Conservation (phyloP, 2,329 filamentous ascomycete genomes). For the Calonectria montana region DNA sequence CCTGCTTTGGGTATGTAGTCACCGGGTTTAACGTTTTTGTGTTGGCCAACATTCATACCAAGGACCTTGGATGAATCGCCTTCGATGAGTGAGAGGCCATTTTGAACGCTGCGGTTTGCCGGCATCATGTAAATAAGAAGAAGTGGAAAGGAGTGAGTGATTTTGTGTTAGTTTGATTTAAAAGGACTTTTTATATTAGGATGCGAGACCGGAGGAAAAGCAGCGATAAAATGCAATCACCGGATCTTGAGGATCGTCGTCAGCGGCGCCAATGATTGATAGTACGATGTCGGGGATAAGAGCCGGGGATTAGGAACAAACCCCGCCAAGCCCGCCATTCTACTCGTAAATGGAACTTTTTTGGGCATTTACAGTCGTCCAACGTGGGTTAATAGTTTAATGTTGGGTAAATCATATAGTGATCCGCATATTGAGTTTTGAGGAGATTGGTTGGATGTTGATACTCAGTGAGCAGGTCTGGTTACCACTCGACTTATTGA, state of each 20-base stretch:
- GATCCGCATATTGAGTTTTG: too few species aligned
- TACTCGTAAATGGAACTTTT: background rate
- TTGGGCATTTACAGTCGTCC: background rate
- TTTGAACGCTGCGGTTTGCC: background rate
- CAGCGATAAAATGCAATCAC: background rate
- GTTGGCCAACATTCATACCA: slow-evolving; percentile 23
- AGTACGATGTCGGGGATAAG: slow-evolving; percentile 4
- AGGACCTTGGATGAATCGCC: slow-evolving; percentile 29
- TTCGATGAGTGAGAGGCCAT: slow-evolving; percentile 16
- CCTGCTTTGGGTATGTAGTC: slow-evolving; percentile 30
- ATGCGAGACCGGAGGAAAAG: background rate
- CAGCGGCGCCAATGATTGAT: background rate
- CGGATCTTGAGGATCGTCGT: background rate
- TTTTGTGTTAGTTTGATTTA: background rate
- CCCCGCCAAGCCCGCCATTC: background rate
- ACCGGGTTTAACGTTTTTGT: slow-evolving; percentile 23
- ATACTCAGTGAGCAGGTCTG: too few species aligned
- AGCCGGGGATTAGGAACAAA: slow-evolving; percentile 12
- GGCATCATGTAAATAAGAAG: background rate
- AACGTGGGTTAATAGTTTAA: background rate
- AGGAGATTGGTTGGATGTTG: background rate
- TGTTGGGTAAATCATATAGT: too few species aligned
- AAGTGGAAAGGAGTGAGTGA: background rate
- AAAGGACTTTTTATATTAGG: background rate
- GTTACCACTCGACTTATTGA: too few species aligned